phyloP scores from a whole-genome alignment of 768 basidiomycete species.

The Auricularia sp. region DNA sequence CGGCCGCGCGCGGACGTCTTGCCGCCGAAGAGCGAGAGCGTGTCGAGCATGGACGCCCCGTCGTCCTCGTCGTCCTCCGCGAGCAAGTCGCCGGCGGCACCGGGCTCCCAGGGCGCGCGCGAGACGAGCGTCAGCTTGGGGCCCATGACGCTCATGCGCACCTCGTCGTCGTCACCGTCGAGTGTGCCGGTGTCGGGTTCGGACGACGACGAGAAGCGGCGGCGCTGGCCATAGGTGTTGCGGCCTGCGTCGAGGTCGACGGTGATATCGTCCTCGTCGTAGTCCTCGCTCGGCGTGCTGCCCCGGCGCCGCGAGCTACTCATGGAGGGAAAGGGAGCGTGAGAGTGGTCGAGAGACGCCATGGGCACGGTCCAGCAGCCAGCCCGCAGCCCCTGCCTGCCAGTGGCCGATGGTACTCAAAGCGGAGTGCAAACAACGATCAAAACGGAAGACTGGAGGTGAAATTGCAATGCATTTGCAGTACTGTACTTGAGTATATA shows the following conservation, averaged over 20 bases:
- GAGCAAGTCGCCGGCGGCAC: slow-evolving; percentile 28
- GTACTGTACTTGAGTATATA: no score
- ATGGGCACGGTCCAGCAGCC: no score
- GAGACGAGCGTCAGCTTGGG: slow-evolving; percentile 78
- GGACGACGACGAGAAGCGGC: neutral
- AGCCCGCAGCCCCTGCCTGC: no score
- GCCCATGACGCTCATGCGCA: slow-evolving; percentile 47
- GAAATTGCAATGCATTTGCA: no score
- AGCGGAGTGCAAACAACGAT: no score
- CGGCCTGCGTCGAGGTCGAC: neutral
- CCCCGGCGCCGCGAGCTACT: neutral
- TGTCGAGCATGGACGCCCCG: slow-evolving; percentile 16
- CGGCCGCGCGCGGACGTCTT: slow-evolving; percentile 1
- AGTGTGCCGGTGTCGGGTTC: slow-evolving; percentile 7
- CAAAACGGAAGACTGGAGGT: no score
- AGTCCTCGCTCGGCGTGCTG: neutral
- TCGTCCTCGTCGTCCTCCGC: slow-evolving; percentile 40
- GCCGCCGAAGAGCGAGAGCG: slow-evolving; percentile 19
- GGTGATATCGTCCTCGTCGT: neutral
- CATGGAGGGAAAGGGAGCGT: neutral
- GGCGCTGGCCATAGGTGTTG: neutral
- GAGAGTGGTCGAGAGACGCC: neutral
- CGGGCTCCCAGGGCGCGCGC: slow-evolving; percentile 72
- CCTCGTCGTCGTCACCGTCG: slow-evolving; percentile 30
- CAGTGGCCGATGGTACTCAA: no score